These are phyloP conservation scores for Anethum foeniculum DNA, from an alignment of 140 eudicot species.

Conservation along the genomic window DNA sequence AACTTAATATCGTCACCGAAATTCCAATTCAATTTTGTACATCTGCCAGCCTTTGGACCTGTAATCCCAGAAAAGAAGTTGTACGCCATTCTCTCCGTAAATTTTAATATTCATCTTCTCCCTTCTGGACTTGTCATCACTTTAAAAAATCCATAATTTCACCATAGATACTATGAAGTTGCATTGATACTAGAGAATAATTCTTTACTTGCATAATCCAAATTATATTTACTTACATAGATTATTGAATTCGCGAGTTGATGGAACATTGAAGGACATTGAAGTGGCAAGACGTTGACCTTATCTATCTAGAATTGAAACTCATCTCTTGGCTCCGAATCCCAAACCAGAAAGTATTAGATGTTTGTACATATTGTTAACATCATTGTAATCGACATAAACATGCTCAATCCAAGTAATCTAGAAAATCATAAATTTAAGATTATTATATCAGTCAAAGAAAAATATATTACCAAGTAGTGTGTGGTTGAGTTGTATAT, in stretches of 20 bases:
- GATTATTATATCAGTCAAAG: not conserved
- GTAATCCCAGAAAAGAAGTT: slow-evolving; percentile 54
- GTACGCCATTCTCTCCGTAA: slow-evolving; percentile 58
- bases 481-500: not conserved
- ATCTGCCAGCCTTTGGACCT: slow-evolving; percentile 44
- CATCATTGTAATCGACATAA: slow-evolving; percentile 13
- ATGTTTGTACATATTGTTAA: slow-evolving; percentile 15
- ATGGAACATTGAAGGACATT: slow-evolving; percentile 9
- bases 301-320: slow-evolving; percentile 14
- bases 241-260: slow-evolving; percentile 5
- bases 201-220: not conserved
- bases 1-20: not conserved
- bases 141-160: not conserved
- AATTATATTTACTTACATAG: not conserved
- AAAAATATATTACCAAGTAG: not conserved
- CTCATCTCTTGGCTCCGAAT: slow-evolving; percentile 31
- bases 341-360: slow-evolving; percentile 18
- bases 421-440: not conserved
- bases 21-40: not conserved
- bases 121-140: slow-evolving; percentile 55
- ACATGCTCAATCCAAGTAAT: slow-evolving; percentile 35
- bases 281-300: slow-evolving; percentile 24
- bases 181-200: not conserved
- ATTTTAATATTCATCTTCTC: slow-evolving; percentile 46
- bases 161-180: not conserved